Base-by-base conservation (phyloP, 1,284 basidiomycete genomes). In the Puccinia brachypodii region DNA sequence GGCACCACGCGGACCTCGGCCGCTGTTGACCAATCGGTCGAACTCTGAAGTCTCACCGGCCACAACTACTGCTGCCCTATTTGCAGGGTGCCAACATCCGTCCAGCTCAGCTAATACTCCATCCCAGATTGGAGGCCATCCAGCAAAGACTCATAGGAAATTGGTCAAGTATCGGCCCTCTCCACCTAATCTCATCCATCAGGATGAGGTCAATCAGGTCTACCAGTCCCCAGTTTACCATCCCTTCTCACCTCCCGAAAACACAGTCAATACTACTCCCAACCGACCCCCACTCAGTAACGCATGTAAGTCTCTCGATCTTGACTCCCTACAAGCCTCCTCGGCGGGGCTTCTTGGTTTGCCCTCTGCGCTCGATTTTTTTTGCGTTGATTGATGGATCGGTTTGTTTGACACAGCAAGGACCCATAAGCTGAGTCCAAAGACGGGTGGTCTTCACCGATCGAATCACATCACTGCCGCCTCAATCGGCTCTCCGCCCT, bases 281-380 rank as follows among this genome's bases (percentile, higher is more conserved):
- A 64, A 19, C 36, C 62, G 62, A 40, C 62, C 62, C 3, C 62
- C 62, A 40, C 62, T 64, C 62, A 64, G 62, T 22, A 64, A 64
- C 31, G 62, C 62, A 13, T 64, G 62, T 64, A 64, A 64, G 62
- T 40, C 33, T 58, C 56, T 58, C 25, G 9, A 4, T 25, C n/a
- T 28, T 58, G 31, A 14, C 42, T n/a, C n/a, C n/a, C n/a, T n/a
- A n/a, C n/a, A n/a, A n/a, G n/a, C n/a, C n/a, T n/a, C n/a, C n/a
- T n/a, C 8, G 16, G 42, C 42, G 42, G 42, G 7, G 42, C 8
- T 44, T 44, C 42, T 44, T 44, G 16, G 14, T 53, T 53, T 53
- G 14, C n/a, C 16, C 50, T 53, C n/a, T 53, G 44, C 44, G 44
- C 47, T 50, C 47, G 47, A 44, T 44, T 13, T 50, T 50, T 50